Evolutionary conservation across 495 filamentous ascomycete species (phyloP), one percentile per base, ranked within the genome.

Genomic region (Choiromyces venosus): DNA sequence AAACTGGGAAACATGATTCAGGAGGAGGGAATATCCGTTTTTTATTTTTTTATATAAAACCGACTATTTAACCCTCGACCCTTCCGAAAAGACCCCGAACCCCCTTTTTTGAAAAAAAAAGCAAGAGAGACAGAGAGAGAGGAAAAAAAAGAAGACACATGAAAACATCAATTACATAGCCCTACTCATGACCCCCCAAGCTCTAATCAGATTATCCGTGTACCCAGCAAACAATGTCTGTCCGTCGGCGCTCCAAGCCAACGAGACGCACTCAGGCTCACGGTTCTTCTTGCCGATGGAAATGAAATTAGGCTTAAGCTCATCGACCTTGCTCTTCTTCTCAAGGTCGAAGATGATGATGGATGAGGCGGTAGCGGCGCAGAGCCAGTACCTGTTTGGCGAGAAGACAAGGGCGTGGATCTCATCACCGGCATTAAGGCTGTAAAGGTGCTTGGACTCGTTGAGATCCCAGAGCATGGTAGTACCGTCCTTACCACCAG

Each of bases 281-380:
- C 94, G 88, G 89, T 88, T 92, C 93, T 98, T 98, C 93, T 97
- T 97, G 86, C 95, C 93, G 83, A 93, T 91, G 82, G 93, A 89
- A 76, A 93, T 88, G 87, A 96, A 97, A 82, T 99, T 96, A 77
- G 96, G 96, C 92, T 96, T 97, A 84, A 99, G 89, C 89, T 98
- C 95, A 81, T 99, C 95, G 78, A 99, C 95, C 90, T 98, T 98
- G 90, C 91, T 94, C 93, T 99, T 98, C 94, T 99, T 99, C 92
- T 99, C 95, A 80, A 99, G 89, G 84, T 99, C 95, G 86, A 99
- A 99, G 88, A 99, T 98, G 89, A 97, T 98, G 89, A 99, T 98
- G 88, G 88, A 91, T 87, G 88, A 92, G 82, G 91, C 87, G 73
- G 95, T 99, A 82, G 95, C 95, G 82, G 95, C 95, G 89, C 95